Evolutionary conservation across 108 stramenopile genomes (phyloP).

Genomic region (Stephanodiscus minutulus): DNA sequence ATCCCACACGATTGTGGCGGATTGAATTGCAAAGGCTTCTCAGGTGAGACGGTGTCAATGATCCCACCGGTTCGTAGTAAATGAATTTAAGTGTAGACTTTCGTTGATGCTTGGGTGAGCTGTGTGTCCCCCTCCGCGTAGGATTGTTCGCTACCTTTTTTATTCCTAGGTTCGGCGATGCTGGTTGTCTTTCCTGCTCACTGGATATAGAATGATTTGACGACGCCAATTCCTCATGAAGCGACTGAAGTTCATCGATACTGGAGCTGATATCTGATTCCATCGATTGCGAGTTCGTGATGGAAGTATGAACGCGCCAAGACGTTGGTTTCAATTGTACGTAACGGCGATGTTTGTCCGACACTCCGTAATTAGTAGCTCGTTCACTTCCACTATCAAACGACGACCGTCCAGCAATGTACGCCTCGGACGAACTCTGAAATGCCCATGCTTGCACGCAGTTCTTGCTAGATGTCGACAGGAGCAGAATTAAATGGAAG

Average conservation of each 20-base stretch:
- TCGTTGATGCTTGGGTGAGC: neutral
- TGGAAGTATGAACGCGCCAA: neutral
- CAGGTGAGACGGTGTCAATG: slow-evolving; percentile 8
- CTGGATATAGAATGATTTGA: no score
- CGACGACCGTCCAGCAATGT: neutral
- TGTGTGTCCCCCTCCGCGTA: neutral
- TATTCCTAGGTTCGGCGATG: neutral
- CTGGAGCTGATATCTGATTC: slow-evolving; percentile 3
- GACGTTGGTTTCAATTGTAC: neutral
- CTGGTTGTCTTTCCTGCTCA: neutral
- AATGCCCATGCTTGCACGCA: neutral
- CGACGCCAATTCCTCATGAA: neutral
- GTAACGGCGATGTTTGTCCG: neutral
- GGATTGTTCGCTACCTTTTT: neutral
- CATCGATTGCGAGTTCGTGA: neutral
- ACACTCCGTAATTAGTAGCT: neutral
- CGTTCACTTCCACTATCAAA: neutral
- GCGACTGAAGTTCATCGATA: slow-evolving; percentile 8
- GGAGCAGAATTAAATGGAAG: neutral
- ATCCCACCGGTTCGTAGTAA: slow-evolving; percentile 4
- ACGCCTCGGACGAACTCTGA: neutral
- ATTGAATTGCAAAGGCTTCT: slow-evolving; percentile 28
- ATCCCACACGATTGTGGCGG: slow-evolving; percentile 3
- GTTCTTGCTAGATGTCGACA: neutral
- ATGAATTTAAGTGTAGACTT: slow-evolving; percentile 6